Evolutionary conservation across 2,329 filamentous ascomycete genomes (phyloP).

Genomic region (Cucurbitaria berberidis): DNA sequence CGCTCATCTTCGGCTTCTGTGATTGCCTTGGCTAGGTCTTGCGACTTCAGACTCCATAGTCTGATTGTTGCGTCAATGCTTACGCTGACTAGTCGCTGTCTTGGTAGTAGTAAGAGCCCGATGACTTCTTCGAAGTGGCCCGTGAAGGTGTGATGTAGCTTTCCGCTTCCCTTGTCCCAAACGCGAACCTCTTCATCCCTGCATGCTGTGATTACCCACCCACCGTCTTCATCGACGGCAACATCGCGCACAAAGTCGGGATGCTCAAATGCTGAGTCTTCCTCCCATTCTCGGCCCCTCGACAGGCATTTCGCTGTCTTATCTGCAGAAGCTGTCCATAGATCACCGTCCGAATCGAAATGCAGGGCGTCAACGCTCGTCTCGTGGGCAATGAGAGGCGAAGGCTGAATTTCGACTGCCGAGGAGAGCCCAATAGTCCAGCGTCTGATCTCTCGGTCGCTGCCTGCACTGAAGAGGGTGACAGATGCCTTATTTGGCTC

Average conservation of each 20-base stretch:
- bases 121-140: conserved; percentile 96
- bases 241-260: conserved; percentile 91
- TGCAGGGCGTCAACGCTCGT: conserved; percentile 85
- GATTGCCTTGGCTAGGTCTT: conserved; percentile 63
- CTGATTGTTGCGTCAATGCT: conserved; percentile 90
- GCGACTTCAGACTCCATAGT: conserved; percentile 75
- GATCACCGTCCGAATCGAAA: conserved; percentile 74
- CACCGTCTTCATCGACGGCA: conserved; percentile 69
- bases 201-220: conserved; percentile 85
- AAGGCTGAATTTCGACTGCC: conserved; percentile 44
- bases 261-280: conserved; percentile 76
- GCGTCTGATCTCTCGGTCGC: conserved; percentile 68
- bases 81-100: conserved; percentile 72
- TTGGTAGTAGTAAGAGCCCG: conserved; percentile 69
- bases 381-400: conserved; percentile 78
- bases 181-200: conserved; percentile 90
- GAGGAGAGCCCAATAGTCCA: conserved; percentile 64
- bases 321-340: conserved; percentile 94
- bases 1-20: conserved; percentile 58
- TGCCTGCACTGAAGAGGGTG: conserved; percentile 76
- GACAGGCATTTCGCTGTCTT: conserved; percentile 83
- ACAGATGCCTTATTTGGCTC: conserved; percentile 46
- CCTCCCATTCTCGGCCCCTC: conserved; percentile 69
- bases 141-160: conserved; percentile 73
- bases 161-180: conserved; percentile 77